Evolutionary conservation across 2,329 filamentous ascomycete species (phyloP).

Genomic region (Phoma herbarum): DNA sequence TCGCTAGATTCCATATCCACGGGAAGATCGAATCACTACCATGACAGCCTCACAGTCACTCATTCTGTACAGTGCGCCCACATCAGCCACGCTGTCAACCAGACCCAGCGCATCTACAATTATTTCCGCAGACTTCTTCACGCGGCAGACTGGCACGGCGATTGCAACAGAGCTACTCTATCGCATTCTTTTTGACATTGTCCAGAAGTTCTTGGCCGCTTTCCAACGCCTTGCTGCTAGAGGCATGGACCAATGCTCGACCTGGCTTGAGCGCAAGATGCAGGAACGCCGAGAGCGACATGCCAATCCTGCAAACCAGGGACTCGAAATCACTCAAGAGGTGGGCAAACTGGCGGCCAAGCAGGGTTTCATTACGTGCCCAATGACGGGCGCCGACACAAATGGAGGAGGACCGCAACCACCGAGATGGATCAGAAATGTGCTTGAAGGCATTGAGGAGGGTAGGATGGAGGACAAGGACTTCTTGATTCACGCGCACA

Average conservation of each 20-base stretch:
- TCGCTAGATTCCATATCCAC: background rate
- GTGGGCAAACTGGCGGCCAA: constrained; percentile 31
- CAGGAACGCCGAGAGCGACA: constrained; percentile 25
- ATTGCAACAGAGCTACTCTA: constrained; percentile 45
- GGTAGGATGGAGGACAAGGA: constrained; percentile 39
- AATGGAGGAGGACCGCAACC: constrained; percentile 23
- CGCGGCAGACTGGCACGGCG: constrained; percentile 35
- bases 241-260: constrained; percentile 36
- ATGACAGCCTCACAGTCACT: constrained; percentile 30
- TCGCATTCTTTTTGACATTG: constrained; percentile 41
- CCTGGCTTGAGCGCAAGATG: constrained; percentile 37
- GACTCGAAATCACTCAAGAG: constrained; percentile 31
- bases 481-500: constrained; percentile 40
- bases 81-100: constrained; percentile 8
- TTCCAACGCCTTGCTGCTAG: constrained; percentile 36
- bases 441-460: constrained; percentile 40
- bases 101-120: constrained; percentile 19
- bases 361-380: constrained; percentile 35
- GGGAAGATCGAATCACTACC: background rate
- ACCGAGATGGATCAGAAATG: constrained; percentile 37
- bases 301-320: background rate
- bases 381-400: constrained; percentile 24
- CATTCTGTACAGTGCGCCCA: constrained; percentile 20
- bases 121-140: constrained; percentile 27
- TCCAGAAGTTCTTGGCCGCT: constrained; percentile 36